phyloP scores from a whole-genome alignment of 2,329 filamentous ascomycete species.

The Penicillium concentricum region DNA sequence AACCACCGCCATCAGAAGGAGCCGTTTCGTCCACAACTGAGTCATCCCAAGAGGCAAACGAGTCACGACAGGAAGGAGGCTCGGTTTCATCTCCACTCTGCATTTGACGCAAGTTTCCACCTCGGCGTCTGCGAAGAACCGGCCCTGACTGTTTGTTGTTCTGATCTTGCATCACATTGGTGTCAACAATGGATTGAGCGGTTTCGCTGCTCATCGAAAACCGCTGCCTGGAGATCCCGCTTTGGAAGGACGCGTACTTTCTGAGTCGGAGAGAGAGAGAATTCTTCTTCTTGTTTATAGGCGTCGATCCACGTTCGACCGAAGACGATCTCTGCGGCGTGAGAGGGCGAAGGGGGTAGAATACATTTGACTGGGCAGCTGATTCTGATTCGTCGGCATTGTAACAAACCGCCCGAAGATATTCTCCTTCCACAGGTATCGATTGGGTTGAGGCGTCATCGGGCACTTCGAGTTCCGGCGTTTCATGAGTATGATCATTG shows the following conservation, averaged over 20 bases:
- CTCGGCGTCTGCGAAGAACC: conserved; percentile 68
- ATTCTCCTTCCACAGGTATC: conserved; percentile 25
- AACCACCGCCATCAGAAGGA: conserved; percentile 15
- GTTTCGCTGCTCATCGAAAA: conserved; percentile 27
- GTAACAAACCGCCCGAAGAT: conserved; percentile 31
- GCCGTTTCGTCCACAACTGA: conserved; percentile 24
- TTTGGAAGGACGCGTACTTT: conserved; percentile 48
- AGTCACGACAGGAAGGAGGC: conserved; percentile 35
- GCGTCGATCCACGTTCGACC: conserved; percentile 24
- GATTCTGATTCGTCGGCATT: conserved; percentile 20
- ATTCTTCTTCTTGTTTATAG: conserved; percentile 23
- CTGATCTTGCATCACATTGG: conserved; percentile 17
- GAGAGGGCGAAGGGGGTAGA: conserved; percentile 17
- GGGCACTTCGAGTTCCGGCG: neutral
- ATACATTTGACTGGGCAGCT: conserved; percentile 11
- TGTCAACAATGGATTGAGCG: conserved; percentile 16
- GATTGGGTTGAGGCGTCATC: conserved; percentile 21
- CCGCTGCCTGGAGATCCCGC: conserved; percentile 37
- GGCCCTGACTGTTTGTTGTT: conserved; percentile 40
- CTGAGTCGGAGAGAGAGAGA: conserved; percentile 40
- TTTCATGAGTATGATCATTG: neutral
- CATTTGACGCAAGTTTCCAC: conserved; percentile 70
- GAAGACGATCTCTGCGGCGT: conserved; percentile 30
- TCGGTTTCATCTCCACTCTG: conserved; percentile 65
- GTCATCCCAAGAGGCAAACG: conserved; percentile 36